Conservation (phyloP, 129 eudicot genomes). For the Tagetes erecta region DNA sequence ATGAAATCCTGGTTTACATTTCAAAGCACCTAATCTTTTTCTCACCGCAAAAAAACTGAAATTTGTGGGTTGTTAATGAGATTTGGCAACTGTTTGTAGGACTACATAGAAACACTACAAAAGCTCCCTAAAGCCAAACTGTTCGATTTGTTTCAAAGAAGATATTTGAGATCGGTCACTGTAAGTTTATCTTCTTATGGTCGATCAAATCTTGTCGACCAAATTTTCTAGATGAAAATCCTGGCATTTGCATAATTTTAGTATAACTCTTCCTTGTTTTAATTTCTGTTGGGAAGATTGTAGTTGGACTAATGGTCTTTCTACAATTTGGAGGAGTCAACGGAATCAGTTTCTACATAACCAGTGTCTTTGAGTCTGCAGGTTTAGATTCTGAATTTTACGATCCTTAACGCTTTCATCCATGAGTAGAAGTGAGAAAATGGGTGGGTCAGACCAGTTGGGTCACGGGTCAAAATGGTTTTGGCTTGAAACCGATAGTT, state of each 20-base stretch:
- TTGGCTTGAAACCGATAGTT: neutral
- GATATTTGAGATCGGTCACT: conserved; percentile 75
- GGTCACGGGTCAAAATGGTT: neutral
- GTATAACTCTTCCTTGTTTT: conserved; percentile 17
- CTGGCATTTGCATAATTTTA: neutral
- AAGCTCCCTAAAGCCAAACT: conserved; percentile 76
- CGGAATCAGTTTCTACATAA: conserved; percentile 60
- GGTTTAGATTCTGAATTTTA: conserved; percentile 35
- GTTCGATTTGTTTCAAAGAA: conserved; percentile 71
- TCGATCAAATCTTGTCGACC: neutral
- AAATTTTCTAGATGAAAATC: neutral
- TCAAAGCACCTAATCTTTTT: conserved; percentile 1
- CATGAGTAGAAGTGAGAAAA: neutral
- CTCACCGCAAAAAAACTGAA: neutral
- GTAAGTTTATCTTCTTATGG: conserved; percentile 49
- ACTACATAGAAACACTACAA: conserved; percentile 69
- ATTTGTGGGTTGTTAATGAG: conserved; percentile 13
- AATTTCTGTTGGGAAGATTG: conserved; percentile 40
- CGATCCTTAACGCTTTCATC: neutral
- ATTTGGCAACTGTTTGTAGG: conserved; percentile 45
- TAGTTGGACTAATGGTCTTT: conserved; percentile 65
- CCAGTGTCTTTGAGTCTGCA: conserved; percentile 59
- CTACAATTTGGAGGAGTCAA: conserved; percentile 76
- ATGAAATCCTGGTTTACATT: conserved; percentile 73
- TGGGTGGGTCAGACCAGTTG: neutral